Percentiles rank a stretch among this genome's conserved stretches.
phyloP scores from a whole-genome alignment of 352 stramenopile genomes.

The Phytophthora fragariae region DNA sequence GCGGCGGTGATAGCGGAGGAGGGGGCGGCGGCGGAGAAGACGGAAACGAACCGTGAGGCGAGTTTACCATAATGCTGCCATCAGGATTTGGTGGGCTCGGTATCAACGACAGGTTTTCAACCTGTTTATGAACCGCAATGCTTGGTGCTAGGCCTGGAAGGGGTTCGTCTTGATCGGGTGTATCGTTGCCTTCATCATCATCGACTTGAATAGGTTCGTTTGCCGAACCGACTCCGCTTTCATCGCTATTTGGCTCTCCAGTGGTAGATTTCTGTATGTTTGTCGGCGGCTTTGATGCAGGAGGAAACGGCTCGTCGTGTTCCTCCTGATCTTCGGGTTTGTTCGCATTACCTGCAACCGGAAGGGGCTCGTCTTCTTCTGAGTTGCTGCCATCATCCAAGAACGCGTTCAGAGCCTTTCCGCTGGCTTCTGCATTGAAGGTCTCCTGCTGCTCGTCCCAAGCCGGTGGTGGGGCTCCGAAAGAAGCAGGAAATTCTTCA shows the following conservation, averaged over 20 bases:
- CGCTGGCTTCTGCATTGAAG: slow-evolving; percentile 72
- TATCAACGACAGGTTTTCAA: slow-evolving; percentile 24
- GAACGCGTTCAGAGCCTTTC: slow-evolving; percentile 78
- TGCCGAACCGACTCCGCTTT: neutral
- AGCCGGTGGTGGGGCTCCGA: slow-evolving; percentile 39
- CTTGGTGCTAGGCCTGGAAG: slow-evolving; percentile 33
- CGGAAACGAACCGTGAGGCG: slow-evolving; percentile 22
- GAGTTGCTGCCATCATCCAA: slow-evolving; percentile 69
- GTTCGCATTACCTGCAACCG: slow-evolving; percentile 18
- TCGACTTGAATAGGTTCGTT: slow-evolving; percentile 40
- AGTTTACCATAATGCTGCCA: slow-evolving; percentile 12
- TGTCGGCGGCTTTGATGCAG: slow-evolving; percentile 8
- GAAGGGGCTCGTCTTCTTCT: slow-evolving; percentile 74
- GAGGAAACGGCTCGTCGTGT: slow-evolving; percentile 41
- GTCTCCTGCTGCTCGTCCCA: slow-evolving; percentile 33
- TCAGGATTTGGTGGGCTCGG: slow-evolving; percentile 10
- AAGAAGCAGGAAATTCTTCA: slow-evolving; percentile 73
- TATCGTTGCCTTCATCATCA: slow-evolving; percentile 37
- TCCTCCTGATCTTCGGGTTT: slow-evolving; percentile 42
- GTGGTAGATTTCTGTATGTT: neutral
- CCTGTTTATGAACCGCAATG: slow-evolving; percentile 17
- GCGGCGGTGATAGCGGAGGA: slow-evolving; percentile 56
- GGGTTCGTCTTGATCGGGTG: slow-evolving; percentile 72
- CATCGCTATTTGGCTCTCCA: neutral
- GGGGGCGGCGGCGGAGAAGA: slow-evolving; percentile 50